Conservation (phyloP, 164 flowering plant species). For the Umbilicus rupestris region DNA sequence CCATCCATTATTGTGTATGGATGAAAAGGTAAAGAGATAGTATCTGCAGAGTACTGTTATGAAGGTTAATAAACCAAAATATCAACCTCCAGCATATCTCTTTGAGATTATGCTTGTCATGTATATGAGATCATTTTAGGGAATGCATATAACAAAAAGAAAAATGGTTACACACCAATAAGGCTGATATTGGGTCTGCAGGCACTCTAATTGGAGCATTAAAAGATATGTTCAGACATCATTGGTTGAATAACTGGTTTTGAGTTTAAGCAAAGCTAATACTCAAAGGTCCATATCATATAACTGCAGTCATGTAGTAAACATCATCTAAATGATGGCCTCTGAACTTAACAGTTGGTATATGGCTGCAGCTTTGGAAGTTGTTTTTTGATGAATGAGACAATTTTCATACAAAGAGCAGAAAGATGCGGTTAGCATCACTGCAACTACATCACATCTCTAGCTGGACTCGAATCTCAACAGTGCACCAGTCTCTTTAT, state of each 20-base stretch:
- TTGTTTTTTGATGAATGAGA: not conserved
- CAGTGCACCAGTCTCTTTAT: not conserved
- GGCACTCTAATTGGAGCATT: not conserved
- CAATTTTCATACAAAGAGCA: not conserved
- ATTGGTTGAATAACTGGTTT: not conserved
- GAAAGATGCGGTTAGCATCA: not conserved
- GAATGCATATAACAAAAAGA: too few relatives aligned
- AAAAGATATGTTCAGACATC: not conserved
- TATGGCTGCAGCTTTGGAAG: not conserved
- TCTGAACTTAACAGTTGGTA: not conserved
- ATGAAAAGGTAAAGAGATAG: too few relatives aligned
- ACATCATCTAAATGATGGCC: not conserved
- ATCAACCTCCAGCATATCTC: too few relatives aligned
- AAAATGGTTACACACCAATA: too few relatives aligned
- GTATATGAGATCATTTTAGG: too few relatives aligned
- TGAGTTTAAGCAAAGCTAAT: not conserved
- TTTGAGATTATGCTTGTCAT: too few relatives aligned
- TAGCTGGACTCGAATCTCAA: slow-evolving; percentile 7
- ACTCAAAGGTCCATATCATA: not conserved
- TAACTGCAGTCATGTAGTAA: not conserved
- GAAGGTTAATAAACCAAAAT: too few relatives aligned
- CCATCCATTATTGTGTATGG: too few relatives aligned
- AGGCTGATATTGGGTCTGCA: not conserved
- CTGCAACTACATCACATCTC: not conserved
- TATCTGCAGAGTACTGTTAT: too few relatives aligned